Conservation (phyloP, 129 eudicot species). For the Escallonia herrerae region DNA sequence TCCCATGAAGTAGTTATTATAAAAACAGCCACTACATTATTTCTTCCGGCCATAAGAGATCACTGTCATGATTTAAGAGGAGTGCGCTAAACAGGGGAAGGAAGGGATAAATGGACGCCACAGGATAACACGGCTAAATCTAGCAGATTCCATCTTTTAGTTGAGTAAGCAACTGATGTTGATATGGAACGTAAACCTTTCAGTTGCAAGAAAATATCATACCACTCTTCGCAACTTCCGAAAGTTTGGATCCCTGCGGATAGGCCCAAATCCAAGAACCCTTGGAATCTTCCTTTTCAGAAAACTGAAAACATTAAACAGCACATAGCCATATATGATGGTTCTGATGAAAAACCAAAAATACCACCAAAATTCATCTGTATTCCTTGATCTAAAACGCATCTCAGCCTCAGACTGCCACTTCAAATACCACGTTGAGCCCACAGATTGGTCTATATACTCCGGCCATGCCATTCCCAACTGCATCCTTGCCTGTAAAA, state of each 20-base stretch:
- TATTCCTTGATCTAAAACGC: slow-evolving; percentile 32
- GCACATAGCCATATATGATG: slow-evolving; percentile 40
- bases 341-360: slow-evolving; percentile 45
- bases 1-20: too few species aligned
- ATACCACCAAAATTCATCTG: slow-evolving; percentile 40
- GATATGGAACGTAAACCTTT: neutral
- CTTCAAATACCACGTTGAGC: slow-evolving; percentile 43
- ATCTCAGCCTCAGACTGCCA: slow-evolving; percentile 55
- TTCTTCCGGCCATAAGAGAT: too few species aligned
- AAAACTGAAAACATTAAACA: slow-evolving; percentile 37
- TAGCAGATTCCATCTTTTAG: too few species aligned
- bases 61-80: too few species aligned
- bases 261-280: slow-evolving; percentile 45
- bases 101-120: too few species aligned
- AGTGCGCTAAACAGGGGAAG: too few species aligned
- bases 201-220: slow-evolving; percentile 16
- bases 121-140: too few species aligned
- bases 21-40: too few species aligned
- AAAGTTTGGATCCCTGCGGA: slow-evolving; percentile 49
- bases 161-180: neutral
- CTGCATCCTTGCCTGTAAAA: slow-evolving; percentile 36
- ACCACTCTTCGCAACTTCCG: slow-evolving; percentile 66
- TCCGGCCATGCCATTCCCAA: slow-evolving; percentile 44
- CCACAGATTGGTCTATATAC: slow-evolving; percentile 36
- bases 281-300: slow-evolving; percentile 48